Evolutionary conservation across 805 yeast genomes (phyloP).

Genomic region (Naumovozyma dairenensis): DNA sequence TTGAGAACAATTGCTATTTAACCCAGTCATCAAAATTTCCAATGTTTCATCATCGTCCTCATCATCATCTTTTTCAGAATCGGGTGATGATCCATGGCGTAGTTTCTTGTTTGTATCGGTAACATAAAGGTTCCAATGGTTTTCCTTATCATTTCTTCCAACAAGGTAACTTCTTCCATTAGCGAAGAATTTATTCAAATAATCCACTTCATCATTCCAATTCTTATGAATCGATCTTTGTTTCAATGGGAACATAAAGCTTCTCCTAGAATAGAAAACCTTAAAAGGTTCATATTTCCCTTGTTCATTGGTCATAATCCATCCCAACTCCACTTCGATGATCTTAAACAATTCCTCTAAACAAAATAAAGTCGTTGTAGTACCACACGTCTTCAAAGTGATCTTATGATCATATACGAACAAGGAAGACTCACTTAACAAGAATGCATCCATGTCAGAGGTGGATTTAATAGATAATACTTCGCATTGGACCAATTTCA

Average conservation of each 20-base stretch:
- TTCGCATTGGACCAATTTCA: constrained; percentile 81
- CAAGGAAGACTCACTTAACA: constrained; percentile 80
- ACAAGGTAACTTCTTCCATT: constrained; percentile 62
- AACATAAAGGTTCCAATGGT: constrained; percentile 85
- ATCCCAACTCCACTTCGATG: constrained; percentile 33
- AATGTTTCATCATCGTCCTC: constrained; percentile 54
- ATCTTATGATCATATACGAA: constrained; percentile 82
- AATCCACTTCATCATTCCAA: constrained; percentile 74
- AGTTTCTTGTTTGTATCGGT: constrained; percentile 35
- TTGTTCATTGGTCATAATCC: constrained; percentile 28
- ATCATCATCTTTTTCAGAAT: constrained; percentile 6
- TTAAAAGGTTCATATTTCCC: constrained; percentile 39
- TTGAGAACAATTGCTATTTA: constrained; percentile 46
- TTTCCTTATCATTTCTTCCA: constrained; percentile 61
- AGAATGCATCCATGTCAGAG: constrained; percentile 62
- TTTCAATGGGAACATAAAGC: constrained; percentile 84
- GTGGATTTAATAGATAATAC: constrained; percentile 71
- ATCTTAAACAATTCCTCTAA: constrained; percentile 52
- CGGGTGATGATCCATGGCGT: constrained; percentile 1
- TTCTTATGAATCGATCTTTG: constrained; percentile 73
- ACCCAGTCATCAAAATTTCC: constrained; percentile 85
- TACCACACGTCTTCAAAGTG: constrained; percentile 90
- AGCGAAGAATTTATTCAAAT: constrained; percentile 55
- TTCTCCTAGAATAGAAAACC: constrained; percentile 82
- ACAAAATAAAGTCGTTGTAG: constrained; percentile 82